Evolutionary conservation across 257 asterid genomes (phyloP), one percentile per base, ranked within the genome.

Genomic region (Petrea volubilis): DNA sequence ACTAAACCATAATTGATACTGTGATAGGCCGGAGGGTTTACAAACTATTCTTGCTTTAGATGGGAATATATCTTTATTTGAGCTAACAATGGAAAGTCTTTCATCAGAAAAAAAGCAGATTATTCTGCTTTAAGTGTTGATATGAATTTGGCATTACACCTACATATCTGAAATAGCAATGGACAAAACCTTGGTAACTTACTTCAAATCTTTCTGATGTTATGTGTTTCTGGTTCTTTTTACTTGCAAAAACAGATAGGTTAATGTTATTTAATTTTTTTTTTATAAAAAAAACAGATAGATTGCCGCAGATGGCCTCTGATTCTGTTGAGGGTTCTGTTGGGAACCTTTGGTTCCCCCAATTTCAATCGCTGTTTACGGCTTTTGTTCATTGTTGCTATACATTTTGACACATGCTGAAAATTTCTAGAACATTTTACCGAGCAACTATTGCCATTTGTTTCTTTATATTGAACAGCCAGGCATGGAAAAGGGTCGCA

Each of bases 401-500:
- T 34, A 8, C 49, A n/a, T 21, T 27, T 60, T 70, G 28, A 23
- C 43, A 53, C n/a, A 28, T 17, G 14, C 20, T 44, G 51, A n/a
- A 13, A 13, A 3, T 1, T 44, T 1, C 20, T 44, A 13, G 20
- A 17, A 13, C 51, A 44, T 44, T 41, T 44, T 44, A 44, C 51
- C 14, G 51, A 6, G 51, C 14, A 6, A 13, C 20, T 44, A 44
- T 44, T 44, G 20, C 51, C 51, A 64, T 75, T 31, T 59, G n/a
- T 76, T 76, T 83, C 61, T 73, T 80, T 83, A 66, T 60, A 74
- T 80, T 74, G 64, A 80, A 81, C 98, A 93, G 99, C 99, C 99
- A 49, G 97, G 97, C 79, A 91, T 91, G 99, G 43, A 38, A 38
- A 93, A 94, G 74, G 85, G 86, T 12, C 91, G 93, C 77, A 94